Evolutionary conservation across 495 filamentous ascomycete species (phyloP).

Genomic region (Lentithecium fluviatile): DNA sequence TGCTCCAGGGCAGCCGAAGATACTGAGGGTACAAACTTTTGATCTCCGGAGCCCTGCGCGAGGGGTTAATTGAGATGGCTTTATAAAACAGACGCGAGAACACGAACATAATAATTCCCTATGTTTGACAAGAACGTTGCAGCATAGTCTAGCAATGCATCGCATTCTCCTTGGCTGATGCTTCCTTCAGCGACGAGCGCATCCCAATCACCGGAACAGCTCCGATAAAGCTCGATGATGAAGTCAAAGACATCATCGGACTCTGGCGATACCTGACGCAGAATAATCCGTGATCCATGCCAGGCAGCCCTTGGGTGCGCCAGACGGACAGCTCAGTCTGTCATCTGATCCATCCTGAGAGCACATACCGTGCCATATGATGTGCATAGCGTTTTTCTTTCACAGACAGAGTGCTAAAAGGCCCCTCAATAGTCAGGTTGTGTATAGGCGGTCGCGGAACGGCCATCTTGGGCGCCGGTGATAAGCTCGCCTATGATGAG

Average conservation of each 20-base stretch:
- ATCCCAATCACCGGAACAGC: slow-evolving; percentile 44
- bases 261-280: slow-evolving; percentile 48
- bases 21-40: slow-evolving; percentile 40
- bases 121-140: slow-evolving; percentile 36
- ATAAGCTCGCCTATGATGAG: background rate
- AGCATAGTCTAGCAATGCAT: slow-evolving; percentile 36
- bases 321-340: background rate
- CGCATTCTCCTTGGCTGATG: slow-evolving; percentile 11
- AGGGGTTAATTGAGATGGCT: background rate
- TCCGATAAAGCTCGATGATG: slow-evolving; percentile 42
- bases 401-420: background rate
- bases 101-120: slow-evolving; percentile 35
- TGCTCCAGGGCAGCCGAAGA: slow-evolving; percentile 18
- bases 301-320: slow-evolving; percentile 42
- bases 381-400: slow-evolving; percentile 14
- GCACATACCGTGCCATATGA: slow-evolving; percentile 11
- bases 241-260: slow-evolving; percentile 44
- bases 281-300: slow-evolving; percentile 44
- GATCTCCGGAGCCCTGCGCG: slow-evolving; percentile 34
- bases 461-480: background rate
- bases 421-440: background rate
- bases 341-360: background rate
- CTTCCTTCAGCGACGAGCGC: slow-evolving; percentile 20
- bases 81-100: background rate
- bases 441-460: slow-evolving; percentile 1